A percentile compares a stretch with the other conserved stretches of the same genome.
phyloP scores from a whole-genome alignment of 2,329 filamentous ascomycete species.

The Penicillium sp. region DNA sequence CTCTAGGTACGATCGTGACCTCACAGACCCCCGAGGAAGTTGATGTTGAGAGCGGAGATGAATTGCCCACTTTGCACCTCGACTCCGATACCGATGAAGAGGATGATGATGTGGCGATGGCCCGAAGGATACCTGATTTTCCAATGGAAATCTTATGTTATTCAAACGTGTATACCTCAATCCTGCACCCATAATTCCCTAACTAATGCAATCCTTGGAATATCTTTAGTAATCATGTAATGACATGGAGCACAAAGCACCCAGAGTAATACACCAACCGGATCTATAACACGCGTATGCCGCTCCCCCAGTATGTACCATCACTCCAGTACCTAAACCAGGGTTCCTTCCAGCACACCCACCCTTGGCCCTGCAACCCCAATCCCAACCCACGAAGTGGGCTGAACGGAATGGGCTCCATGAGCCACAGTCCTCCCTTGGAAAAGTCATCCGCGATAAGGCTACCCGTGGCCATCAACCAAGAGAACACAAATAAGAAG shows the following conservation, averaged over 20 bases:
- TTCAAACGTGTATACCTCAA: background rate
- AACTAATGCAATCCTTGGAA: background rate
- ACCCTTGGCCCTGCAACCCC: conserved; percentile 57
- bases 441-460: conserved; percentile 74
- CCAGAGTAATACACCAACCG: background rate
- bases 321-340: conserved; percentile 59
- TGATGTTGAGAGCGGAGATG: conserved; percentile 47
- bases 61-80: conserved; percentile 48
- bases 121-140: conserved; percentile 19
- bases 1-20: conserved; percentile 8
- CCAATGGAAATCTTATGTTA: background rate
- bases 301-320: conserved; percentile 61
- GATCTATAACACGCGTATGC: conserved; percentile 39
- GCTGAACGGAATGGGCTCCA: conserved; percentile 77
- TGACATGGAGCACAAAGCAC: background rate
- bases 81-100: conserved; percentile 48
- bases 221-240: no score
- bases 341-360: conserved; percentile 63
- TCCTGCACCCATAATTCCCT: background rate
- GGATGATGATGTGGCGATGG: conserved; percentile 35
- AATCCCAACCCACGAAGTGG: conserved; percentile 63
- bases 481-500: conserved; percentile 58
- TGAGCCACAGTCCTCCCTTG: conserved; percentile 69
- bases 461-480: conserved; percentile 64
- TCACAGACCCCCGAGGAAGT: conserved; percentile 16